Base-by-base conservation (phyloP, 2,329 filamentous ascomycete genomes). In the Phialophora verrucosa region DNA sequence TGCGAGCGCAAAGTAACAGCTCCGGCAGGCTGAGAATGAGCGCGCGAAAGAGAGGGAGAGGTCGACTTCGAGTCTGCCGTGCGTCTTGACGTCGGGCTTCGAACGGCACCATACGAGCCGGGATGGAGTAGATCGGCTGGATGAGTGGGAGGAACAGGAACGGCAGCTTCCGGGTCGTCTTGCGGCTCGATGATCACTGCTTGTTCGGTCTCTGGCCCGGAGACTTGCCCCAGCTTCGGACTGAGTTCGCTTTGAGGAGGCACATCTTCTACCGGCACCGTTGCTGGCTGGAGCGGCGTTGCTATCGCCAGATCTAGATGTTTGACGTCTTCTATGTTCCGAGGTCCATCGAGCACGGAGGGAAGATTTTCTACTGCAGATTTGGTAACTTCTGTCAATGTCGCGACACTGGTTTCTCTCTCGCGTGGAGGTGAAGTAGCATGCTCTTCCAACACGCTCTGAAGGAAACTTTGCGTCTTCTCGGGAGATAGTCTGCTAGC, bases 381-480 rank as follows among this genome's bases (percentile, higher is more conserved):
- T 11, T 61, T 63, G 27, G 61, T 70, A 8, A 68, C 20, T 58
- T 66, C 65, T 20, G 64, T 29, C 17, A 55, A 47, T 31, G 58
- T 49, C 23, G 57, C 44, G 14, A 59, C 31, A 3, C 44, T 27
- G 12, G 49, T 47, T 29, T 68, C 65, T 14, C 67, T 55, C 17
- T 69, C 66, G 29, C 63, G 53, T 3, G 66, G 42, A 3, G 69
- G 54, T 32, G 62, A 53, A 14, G 75, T 78, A 4, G 83, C 81
- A 71, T 90, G 85, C 73, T 90, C 87, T 73, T 90, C 85, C 14
- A 90, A 84, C 2, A 90, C 88, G 8, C 87, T 88, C 6, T 84
- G 84, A 31, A 91, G 76, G 70, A 89, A 86, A 74, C 89, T 83
- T 61, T 88, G 84, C 8, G 87, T 84, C 72, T 88, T 88, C 71